Evolutionary conservation across 2,329 filamentous ascomycete genomes (phyloP).

Genomic region (Sphaerulina populicola): DNA sequence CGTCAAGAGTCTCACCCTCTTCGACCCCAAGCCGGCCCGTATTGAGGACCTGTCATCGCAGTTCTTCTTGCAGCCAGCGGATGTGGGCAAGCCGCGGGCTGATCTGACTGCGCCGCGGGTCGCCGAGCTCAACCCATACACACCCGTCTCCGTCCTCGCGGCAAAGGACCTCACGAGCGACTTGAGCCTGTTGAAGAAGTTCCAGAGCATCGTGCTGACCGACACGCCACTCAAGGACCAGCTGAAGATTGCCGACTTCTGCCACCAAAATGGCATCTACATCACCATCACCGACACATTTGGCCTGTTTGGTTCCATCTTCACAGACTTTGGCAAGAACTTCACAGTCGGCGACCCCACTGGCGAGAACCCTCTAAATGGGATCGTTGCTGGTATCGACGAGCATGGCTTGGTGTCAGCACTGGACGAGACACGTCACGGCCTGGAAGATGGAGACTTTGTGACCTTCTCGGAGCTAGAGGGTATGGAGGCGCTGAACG

Average conservation of each 20-base stretch:
- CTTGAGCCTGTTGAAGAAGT: conserved; percentile 74
- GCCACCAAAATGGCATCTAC: conserved; percentile 87
- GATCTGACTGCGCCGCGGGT: conserved; percentile 79
- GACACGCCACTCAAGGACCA: conserved; percentile 73
- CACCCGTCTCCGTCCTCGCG: conserved; percentile 70
- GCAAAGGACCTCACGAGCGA: conserved; percentile 61
- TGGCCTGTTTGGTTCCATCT: conserved; percentile 88
- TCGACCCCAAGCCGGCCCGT: conserved; percentile 75
- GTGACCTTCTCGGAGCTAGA: conserved; percentile 90
- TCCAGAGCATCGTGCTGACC: conserved; percentile 87
- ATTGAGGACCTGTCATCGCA: conserved; percentile 90
- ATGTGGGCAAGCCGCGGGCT: conserved; percentile 88
- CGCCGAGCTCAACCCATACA: conserved; percentile 92
- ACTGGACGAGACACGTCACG: conserved; percentile 88
- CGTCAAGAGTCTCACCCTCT: conserved; percentile 91
- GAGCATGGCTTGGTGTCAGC: conserved; percentile 87
- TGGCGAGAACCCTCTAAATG: conserved; percentile 76
- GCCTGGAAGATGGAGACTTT: conserved; percentile 90
- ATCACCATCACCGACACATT: conserved; percentile 81
- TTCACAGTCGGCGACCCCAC: conserved; percentile 86
- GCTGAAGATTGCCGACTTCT: conserved; percentile 79
- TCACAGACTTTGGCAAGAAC: conserved; percentile 93
- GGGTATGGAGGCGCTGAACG: conserved; percentile 84
- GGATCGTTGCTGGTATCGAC: conserved; percentile 84
- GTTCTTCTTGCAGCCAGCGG: conserved; percentile 83